Evolutionary conservation across 805 yeast species (phyloP), one percentile per base, ranked within the genome.

Genomic region (Candida broadrunensis): DNA sequence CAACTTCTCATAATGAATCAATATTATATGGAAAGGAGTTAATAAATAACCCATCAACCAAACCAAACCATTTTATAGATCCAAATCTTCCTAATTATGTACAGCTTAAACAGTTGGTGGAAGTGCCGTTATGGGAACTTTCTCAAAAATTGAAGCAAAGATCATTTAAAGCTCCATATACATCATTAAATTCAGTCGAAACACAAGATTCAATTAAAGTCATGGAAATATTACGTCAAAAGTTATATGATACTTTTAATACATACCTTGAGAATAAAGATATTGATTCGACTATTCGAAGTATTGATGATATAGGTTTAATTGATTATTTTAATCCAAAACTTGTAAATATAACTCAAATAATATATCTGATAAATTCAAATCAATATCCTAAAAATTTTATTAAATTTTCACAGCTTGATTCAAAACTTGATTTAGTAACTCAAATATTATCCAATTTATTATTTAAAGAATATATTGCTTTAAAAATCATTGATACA

Each of bases 311-410:
- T 13, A 34, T 40, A 2, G 9, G 23, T 5, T 31, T 44, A 11
- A 40, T 38, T 15, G 61, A 58, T 38, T 58, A 38, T 36, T 49
- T 64, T 24, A 60, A 63, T 39, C 72, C 72, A 1, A 45, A 46
- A 34, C 39, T 61, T 35, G 41, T 39, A 3, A 53, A 54, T 36
- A 35, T 62, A 1, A 34, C 52, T 2, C 46, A 41, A 4, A 45
- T 65, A 12, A 33, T 63, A 1, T 35, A 42, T 18, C 51, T 46
- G 45, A 50, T 64, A 5, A 23, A 46, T 5, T 38, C 31, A 3
- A 44, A 53, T 7, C 15, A 39, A 15, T 42, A 47, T 32, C 68
- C 71, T 2, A 33, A 41, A 18, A 46, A 46, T 13, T 46, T 60
- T 21, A 37, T 50, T 14, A 33, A 39, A n/a, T 46, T 50, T 32